Evolutionary conservation across 2,329 filamentous ascomycete species (phyloP).

Genomic region (Talaromyces albobiverticillius): DNA sequence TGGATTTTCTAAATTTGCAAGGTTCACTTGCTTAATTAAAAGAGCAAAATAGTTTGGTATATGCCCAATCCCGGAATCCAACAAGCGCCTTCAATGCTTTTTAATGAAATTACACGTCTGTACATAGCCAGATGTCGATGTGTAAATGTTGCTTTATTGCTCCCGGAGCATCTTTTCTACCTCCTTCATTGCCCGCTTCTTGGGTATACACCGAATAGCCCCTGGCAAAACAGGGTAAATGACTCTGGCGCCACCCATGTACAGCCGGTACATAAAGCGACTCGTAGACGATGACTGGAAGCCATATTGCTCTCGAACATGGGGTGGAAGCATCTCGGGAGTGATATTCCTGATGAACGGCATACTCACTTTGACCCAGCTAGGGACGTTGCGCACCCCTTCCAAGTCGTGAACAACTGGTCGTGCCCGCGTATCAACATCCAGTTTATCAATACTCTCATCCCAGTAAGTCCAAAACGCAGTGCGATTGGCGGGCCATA

Average conservation of each 20-base stretch:
- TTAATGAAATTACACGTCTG: background rate
- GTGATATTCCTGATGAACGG: conserved; percentile 30
- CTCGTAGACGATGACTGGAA: conserved; percentile 27
- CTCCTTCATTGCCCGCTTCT: conserved; percentile 30
- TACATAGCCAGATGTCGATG: background rate
- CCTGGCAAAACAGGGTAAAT: conserved; percentile 33
- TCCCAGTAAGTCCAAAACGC: conserved; percentile 39
- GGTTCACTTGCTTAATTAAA: background rate
- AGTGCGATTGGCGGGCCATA: conserved; percentile 30
- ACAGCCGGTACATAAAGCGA: conserved; percentile 27
- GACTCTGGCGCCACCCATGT: conserved; percentile 31
- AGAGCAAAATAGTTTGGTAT: too few relatives aligned
- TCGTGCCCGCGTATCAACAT: conserved; percentile 28
- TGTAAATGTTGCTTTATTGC: background rate
- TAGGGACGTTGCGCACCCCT: conserved; percentile 24
- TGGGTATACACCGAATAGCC: conserved; percentile 28
- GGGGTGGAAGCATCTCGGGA: conserved; percentile 34
- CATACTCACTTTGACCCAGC: conserved; percentile 29
- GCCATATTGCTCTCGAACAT: conserved; percentile 31
- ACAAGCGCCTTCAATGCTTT: background rate
- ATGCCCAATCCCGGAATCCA: background rate
- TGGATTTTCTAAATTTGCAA: background rate
- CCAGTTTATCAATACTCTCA: conserved; percentile 25
- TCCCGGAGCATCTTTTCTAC: conserved; percentile 16
- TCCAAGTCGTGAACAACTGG: conserved; percentile 28